These are phyloP conservation scores for Rhizopus microsporus DNA, from an alignment of 371 early-diverging fungal species.

Conservation along the genomic window DNA sequence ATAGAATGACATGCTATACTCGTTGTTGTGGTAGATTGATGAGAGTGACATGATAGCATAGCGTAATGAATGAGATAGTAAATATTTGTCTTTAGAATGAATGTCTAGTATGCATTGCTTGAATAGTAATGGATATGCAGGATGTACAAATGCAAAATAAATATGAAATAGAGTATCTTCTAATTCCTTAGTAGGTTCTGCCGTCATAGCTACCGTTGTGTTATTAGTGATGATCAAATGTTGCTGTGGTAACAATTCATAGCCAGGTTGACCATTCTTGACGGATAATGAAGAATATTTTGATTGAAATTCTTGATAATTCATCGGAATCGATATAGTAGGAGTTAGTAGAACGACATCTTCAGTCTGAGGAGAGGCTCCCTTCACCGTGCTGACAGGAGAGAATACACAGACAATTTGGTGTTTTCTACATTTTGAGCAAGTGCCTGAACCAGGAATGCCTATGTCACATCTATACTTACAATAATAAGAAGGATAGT, in stretches of 20 bases:
- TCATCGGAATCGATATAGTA: constrained; percentile 10
- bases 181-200: constrained; percentile 29
- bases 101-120: constrained; percentile 12
- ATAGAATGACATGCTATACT: constrained; percentile 5
- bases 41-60: constrained; percentile 23
- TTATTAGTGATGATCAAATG: not conserved
- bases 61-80: constrained; percentile 14
- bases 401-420: constrained; percentile 30
- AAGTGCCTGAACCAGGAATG: constrained; percentile 40
- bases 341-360: not conserved
- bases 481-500: constrained; percentile 1
- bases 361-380: constrained; percentile 2
- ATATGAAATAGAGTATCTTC: constrained; percentile 50
- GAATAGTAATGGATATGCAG: constrained; percentile 58
- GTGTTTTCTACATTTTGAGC: constrained; percentile 37
- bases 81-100: constrained; percentile 12
- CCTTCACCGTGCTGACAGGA: constrained; percentile 11
- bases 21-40: constrained; percentile 1
- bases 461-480: constrained; percentile 37
- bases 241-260: constrained; percentile 6
- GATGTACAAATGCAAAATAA: constrained; percentile 68
- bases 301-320: constrained; percentile 3
- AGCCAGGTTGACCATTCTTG: constrained; percentile 17
- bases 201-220: not conserved
- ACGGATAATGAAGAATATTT: constrained; percentile 15